Base-by-base conservation (phyloP, 345 rosid species). In the Hibiscus syriacus region DNA sequence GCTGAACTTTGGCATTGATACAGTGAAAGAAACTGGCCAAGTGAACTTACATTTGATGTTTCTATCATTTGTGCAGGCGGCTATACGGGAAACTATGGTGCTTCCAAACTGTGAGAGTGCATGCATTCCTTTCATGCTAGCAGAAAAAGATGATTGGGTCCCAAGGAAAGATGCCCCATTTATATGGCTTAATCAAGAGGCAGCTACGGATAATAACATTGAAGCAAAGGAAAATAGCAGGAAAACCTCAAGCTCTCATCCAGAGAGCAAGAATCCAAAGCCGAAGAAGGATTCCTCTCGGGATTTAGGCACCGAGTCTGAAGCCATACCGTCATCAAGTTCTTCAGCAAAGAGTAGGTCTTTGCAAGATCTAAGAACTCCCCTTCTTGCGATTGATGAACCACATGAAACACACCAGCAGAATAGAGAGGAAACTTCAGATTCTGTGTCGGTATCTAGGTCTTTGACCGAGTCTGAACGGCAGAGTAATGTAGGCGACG, bases 81-180 rank as follows among this genome's bases (percentile, higher is more conserved):
- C 82, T 1, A 86, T 94, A 60, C 79, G 82, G 34, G 99, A 89
- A 41, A 80, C 84, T 10, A 58, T 94, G 87, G 99, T n/a, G n/a
- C n/a, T n/a, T n/a, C n/a, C n/a, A n/a, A n/a, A n/a, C n/a, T n/a
- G n/a, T n/a, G n/a, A n/a, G n/a, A n/a, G n/a, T 56, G 14, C 85
- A 61, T 79, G 84, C 73, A 77, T 94, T 78, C 93, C 98, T 9
- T 84, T 87, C 83, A 94, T 94, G 98, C 66, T 82, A 70, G 92
- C 96, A 4, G 98, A 94, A 62, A 88, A 89, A 73, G 80, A 94
- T 70, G 98, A 94, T 74, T 94, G 99, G 98, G 84, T 86, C 22
- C 83, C 86, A 41, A 77, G 85, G 70, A 76, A 77, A 38, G 82
- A 73, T 32, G 99, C 98, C 70, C 99, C 99, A 27, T 92, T 82